These are phyloP conservation scores for Psilocybe subaeruginosa DNA, from an alignment of 768 basidiomycete genomes.

Conservation along the genomic window DNA sequence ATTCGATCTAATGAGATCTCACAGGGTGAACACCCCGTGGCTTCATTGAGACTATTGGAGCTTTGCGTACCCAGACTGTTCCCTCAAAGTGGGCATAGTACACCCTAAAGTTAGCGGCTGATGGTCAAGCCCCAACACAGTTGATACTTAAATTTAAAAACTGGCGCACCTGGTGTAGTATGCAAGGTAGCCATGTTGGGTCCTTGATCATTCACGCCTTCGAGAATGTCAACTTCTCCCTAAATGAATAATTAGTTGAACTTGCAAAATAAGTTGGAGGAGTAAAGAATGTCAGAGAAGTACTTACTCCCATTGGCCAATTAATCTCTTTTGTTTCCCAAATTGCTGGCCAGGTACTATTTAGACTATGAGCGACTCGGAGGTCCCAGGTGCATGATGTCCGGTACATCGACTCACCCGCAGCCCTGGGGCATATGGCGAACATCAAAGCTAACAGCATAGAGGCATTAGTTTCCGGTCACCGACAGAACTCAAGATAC, in stretches of 20 bases:
- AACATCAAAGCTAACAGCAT: conserved; percentile 31
- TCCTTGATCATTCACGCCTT: conserved; percentile 37
- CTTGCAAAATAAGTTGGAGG: conserved; percentile 18
- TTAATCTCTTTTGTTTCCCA: conserved; percentile 50
- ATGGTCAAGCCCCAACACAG: not conserved
- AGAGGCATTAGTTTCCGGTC: not conserved
- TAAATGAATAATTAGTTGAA: conserved; percentile 11
- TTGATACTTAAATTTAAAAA: too few species aligned
- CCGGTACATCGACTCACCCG: conserved; percentile 22
- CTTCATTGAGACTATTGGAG: too few species aligned
- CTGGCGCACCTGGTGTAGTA: conserved; percentile 40
- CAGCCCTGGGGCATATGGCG: conserved; percentile 38
- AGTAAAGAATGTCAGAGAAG: not conserved
- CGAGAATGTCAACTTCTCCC: conserved; percentile 41
- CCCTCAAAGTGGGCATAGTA: conserved; percentile 25
- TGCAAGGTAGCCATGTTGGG: conserved; percentile 35
- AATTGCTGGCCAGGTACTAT: conserved; percentile 47
- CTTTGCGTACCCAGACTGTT: conserved; percentile 39
- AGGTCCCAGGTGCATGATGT: too few species aligned
- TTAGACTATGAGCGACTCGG: too few species aligned
- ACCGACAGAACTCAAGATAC: conserved; percentile 17
- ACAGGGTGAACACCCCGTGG: too few species aligned
- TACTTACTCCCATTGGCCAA: conserved; percentile 46
- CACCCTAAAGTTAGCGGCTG: conserved; percentile 25
- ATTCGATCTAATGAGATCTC: not conserved